Evolutionary conservation across 1,284 basidiomycete species (phyloP), one percentile per base, ranked within the genome.

Genomic region (Trametes pubescens): DNA sequence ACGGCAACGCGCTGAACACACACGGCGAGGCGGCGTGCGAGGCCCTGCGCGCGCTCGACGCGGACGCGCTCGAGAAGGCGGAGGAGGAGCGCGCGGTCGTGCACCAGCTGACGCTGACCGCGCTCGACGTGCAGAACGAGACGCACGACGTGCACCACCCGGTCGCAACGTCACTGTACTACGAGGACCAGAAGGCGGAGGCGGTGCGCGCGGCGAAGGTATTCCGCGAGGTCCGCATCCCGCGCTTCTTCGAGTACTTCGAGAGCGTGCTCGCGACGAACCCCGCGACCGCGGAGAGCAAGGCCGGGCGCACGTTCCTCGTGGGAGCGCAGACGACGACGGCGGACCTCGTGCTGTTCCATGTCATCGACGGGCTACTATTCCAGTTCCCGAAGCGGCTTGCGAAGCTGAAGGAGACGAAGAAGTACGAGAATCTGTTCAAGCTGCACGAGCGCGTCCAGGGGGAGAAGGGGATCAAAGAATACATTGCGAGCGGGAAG

Each of bases 301-400:
- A 69, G 2, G 69, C 61, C 11, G 46, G 44, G 14, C 43, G 62
- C 57, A 70, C 73, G 40, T 80, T 78, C 71, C 72, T 84, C 51
- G 70, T 81, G 52, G 79, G 80, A 2, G 71, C 67, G 22, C 75
- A 71, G 51, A 77, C 80, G 34, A 82, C 80, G 10, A 79, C 79
- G 16, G 84, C 84, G 24, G 84, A 86, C 69, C 72, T 85, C 18
- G 76, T 75, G 22, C 72, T 85, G 24, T 86, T 82, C 73, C 82
- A 83, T 49, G 79, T 75, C 7, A 11, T 80, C 1, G 72, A 74
- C 21, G 80, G 82, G 49, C 64, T 84, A n/a, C 61, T 72, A 21
- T 83, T 77, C 66, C 83, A 84, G 22, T 86, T 84, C 73, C 85
- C 85, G 4, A 77, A 73, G 38, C 75, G 77, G 14, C 70, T 81